Percentiles rank a stretch among this genome's conserved stretches.
Evolutionary conservation across 805 yeast genomes (phyloP).

Genomic region (Candida peoriensis): DNA sequence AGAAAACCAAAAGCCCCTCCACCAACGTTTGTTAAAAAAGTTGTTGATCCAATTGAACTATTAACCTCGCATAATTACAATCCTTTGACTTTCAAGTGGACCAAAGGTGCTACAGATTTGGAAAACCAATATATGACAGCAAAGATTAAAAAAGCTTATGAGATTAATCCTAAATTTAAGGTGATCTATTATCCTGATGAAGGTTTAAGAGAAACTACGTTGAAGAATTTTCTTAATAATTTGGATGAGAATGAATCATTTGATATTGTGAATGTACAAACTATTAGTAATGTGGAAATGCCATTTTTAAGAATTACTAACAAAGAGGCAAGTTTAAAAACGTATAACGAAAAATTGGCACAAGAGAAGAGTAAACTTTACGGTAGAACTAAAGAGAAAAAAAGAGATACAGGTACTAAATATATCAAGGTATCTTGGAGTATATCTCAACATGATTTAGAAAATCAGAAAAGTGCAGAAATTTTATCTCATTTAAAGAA

Average conservation of each 20-base stretch:
- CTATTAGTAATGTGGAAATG: conserved; percentile 1
- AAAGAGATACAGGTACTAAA: conserved; percentile 34
- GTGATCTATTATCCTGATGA: conserved; percentile 12
- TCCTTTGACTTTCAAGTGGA: conserved; percentile 18
- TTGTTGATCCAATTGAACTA: conserved; percentile 1
- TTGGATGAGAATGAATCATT: conserved; percentile 12
- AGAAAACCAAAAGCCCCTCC: not conserved
- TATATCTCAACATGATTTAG: conserved; percentile 47
- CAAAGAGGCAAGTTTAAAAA: conserved; percentile 24
- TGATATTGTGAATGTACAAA: conserved; percentile 17
- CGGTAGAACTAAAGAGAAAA: conserved; percentile 24
- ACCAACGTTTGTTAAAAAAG: not conserved
- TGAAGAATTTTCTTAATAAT: conserved; percentile 9
- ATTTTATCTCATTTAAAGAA: conserved; percentile 39
- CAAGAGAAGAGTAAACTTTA: conserved; percentile 15
- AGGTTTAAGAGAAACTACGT: conserved; percentile 6
- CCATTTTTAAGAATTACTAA: conserved; percentile 14
- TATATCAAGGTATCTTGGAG: conserved; percentile 51
- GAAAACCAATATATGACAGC: conserved; percentile 21
- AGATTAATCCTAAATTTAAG: conserved; percentile 10
- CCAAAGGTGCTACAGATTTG: conserved; percentile 5
- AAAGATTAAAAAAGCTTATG: conserved; percentile 13
- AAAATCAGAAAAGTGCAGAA: conserved; percentile 48
- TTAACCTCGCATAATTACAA: conserved; percentile 8
- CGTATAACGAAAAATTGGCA: conserved; percentile 21